A percentile compares a stretch with the other conserved stretches of the same genome.
Conservation (phyloP, 148 eudicot genomes). For the Vaccinium darrowii region DNA sequence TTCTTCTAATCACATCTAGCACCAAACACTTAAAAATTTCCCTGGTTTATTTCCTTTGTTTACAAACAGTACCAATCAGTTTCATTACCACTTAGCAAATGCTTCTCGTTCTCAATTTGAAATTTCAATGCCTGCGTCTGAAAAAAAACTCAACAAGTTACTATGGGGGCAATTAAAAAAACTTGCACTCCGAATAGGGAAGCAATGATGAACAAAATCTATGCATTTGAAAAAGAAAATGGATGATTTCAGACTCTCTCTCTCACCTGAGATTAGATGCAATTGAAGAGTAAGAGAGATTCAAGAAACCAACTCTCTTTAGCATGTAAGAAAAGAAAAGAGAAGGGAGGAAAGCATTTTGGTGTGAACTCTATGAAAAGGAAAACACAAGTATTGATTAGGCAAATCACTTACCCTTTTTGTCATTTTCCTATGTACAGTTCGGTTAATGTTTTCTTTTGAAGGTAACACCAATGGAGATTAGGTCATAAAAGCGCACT, state of each 20-base stretch:
- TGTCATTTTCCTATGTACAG: neutral
- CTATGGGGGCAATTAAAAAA: neutral
- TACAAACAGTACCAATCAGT: neutral
- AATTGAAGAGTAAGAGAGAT: neutral
- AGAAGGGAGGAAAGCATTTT: neutral
- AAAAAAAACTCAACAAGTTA: neutral
- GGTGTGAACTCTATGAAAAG: neutral
- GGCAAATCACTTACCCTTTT: neutral
- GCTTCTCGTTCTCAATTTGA: neutral
- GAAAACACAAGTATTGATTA: neutral
- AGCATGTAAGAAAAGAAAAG: neutral
- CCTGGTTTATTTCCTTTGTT: neutral
- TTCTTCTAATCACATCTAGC: neutral
- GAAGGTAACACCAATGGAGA: neutral
- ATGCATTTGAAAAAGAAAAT: neutral
- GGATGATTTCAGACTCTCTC: neutral
- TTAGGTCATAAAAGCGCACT: neutral
- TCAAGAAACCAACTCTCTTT: neutral
- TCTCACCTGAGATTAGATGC: neutral
- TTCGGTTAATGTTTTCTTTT: neutral
- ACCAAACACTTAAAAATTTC: neutral
- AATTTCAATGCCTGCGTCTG: neutral
- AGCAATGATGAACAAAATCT: neutral
- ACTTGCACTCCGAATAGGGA: neutral
- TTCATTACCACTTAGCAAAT: neutral